These are phyloP conservation scores for Kandelia obovata DNA, from an alignment of 345 rosid species.

Conservation along the genomic window DNA sequence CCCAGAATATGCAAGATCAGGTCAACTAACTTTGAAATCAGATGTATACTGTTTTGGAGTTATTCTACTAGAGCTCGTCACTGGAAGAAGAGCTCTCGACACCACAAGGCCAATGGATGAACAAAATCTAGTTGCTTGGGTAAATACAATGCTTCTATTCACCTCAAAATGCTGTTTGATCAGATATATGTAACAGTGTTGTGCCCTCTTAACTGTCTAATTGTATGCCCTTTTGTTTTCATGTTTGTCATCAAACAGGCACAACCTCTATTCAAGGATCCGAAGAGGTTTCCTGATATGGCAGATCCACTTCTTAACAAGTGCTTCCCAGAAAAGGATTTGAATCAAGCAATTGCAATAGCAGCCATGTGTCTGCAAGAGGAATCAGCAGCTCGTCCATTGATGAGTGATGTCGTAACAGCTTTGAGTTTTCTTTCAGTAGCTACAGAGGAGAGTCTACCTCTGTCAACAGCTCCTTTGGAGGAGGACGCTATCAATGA, in stretches of 20 bases:
- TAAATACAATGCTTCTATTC: constrained; percentile 17
- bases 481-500: constrained; percentile 5
- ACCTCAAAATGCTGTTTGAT: background rate
- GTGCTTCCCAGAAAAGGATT: constrained; percentile 52
- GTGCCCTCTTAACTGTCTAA: background rate
- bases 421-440: constrained; percentile 63
- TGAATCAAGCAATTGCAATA: constrained; percentile 80
- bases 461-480: constrained; percentile 9
- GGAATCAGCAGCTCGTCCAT: constrained; percentile 66
- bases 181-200: background rate
- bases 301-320: constrained; percentile 61
- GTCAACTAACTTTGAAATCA: constrained; percentile 33
- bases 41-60: constrained; percentile 71
- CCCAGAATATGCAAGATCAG: constrained; percentile 65
- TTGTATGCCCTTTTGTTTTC: background rate
- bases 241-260: constrained; percentile 41
- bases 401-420: constrained; percentile 66
- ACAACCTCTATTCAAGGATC: constrained; percentile 62
- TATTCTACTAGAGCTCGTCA: constrained; percentile 63
- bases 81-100: constrained; percentile 68
- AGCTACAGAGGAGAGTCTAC: background rate
- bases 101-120: constrained; percentile 57
- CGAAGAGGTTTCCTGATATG: constrained; percentile 59
- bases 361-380: constrained; percentile 87
- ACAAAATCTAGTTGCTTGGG: constrained; percentile 83